phyloP scores from a whole-genome alignment of 1,284 basidiomycete genomes.

The Leccinum huronense region DNA sequence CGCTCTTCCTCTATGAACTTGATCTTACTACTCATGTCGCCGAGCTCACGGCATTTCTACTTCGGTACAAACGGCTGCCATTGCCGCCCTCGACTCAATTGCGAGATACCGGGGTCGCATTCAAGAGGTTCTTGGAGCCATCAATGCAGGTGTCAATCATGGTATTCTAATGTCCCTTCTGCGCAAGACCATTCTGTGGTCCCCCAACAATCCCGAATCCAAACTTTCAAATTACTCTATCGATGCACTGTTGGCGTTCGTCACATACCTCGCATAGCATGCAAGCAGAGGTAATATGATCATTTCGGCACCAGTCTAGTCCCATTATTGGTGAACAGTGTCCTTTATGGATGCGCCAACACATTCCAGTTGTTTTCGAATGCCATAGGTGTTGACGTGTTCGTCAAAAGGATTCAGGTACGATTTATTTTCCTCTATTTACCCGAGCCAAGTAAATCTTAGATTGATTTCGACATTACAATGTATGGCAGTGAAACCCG shows the following conservation, averaged over 20 bases:
- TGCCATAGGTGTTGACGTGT: constrained; percentile 80
- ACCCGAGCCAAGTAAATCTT: constrained; percentile 1
- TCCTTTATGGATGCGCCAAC: constrained; percentile 86
- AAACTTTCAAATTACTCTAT: constrained; percentile 78
- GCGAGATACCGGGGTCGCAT: constrained; percentile 82
- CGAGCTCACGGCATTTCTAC: constrained; percentile 75
- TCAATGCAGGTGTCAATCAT: constrained; percentile 96
- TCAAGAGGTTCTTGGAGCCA: constrained; percentile 84
- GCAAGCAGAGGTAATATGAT: constrained; percentile 88
- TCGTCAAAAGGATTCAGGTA: constrained; percentile 89
- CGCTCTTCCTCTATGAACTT: constrained; percentile 93
- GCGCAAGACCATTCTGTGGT: constrained; percentile 71
- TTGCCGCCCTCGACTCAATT: constrained; percentile 88
- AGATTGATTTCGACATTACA: constrained; percentile 67
- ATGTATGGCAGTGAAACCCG: constrained; percentile 47
- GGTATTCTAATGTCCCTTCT: constrained; percentile 89
- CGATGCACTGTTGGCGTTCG: constrained; percentile 83
- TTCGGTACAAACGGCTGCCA: constrained; percentile 76
- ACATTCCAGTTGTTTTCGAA: constrained; percentile 88
- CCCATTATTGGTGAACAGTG: constrained; percentile 80
- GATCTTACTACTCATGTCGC: constrained; percentile 85
- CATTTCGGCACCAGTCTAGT: constrained; percentile 96
- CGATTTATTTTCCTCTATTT: constrained; percentile 4
- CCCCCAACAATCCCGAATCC: constrained; percentile 62
- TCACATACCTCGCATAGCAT: constrained; percentile 86